Percentiles rank a stretch among this genome's conserved stretches.
Conservation (phyloP, 768 basidiomycete genomes). For the Hygrocybe punicea region DNA sequence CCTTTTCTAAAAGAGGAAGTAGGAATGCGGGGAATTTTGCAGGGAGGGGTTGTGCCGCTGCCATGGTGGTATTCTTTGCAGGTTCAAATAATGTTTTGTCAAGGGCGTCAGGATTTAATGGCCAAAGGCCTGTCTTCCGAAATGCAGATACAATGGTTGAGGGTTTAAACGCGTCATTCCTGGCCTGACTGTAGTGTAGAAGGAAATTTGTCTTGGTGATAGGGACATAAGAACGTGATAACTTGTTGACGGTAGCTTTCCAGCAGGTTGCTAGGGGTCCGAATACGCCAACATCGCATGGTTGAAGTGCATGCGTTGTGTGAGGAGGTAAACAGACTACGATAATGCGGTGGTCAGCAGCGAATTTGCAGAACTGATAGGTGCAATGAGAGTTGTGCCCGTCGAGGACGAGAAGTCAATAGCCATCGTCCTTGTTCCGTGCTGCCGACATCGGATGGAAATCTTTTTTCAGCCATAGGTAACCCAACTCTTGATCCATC, state of each 20-base stretch:
- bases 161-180: conserved; percentile 2
- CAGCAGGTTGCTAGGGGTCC: too few species aligned
- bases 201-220: not conserved
- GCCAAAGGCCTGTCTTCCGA: conserved; percentile 15
- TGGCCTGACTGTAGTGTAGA: not conserved
- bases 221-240: too few species aligned
- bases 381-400: not conserved
- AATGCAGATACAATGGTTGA: conserved; percentile 7
- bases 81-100: conserved; percentile 14
- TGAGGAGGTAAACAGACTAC: not conserved
- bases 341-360: not conserved
- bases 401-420: not conserved
- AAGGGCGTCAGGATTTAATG: conserved; percentile 12
- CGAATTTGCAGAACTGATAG: not conserved
- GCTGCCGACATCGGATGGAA: conserved; percentile 17
- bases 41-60: too few species aligned
- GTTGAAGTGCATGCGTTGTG: not conserved
- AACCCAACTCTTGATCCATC: conserved; percentile 24
- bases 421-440: not conserved
- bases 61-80: conserved; percentile 13
- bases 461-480: conserved; percentile 20
- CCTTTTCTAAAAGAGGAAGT: too few species aligned
- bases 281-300: too few species aligned
- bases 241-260: too few species aligned
- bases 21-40: too few species aligned